A percentile compares a stretch with the other conserved stretches of the same genome.
Conservation (phyloP, 1,284 basidiomycete species). For the Irpex lacteus region DNA sequence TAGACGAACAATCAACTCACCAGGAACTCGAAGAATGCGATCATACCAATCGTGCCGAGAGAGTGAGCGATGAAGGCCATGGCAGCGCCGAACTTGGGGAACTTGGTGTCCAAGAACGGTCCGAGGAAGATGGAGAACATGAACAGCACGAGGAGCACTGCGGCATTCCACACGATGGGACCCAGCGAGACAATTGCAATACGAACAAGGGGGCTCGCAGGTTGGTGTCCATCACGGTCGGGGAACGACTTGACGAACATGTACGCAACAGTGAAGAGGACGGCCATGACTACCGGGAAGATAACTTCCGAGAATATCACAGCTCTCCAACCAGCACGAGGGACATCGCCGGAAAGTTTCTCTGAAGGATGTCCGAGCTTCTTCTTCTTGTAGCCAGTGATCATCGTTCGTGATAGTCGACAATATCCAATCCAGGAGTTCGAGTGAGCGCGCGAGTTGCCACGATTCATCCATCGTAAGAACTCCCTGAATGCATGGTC, state of each 20-base stretch:
- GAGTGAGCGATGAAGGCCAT: slow-evolving; percentile 89
- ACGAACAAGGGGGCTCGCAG: slow-evolving; percentile 80
- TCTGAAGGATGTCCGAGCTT: slow-evolving; percentile 91
- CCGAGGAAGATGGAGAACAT: slow-evolving; percentile 90
- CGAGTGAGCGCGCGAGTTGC: slow-evolving; percentile 93
- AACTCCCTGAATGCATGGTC: slow-evolving; percentile 66
- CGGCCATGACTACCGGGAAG: slow-evolving; percentile 80
- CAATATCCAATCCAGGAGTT: slow-evolving; percentile 99
- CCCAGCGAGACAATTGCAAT: slow-evolving; percentile 93
- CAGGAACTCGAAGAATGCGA: slow-evolving; percentile 94
- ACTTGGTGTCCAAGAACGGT: slow-evolving; percentile 83
- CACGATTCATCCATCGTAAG: slow-evolving; percentile 95
- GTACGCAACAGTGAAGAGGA: slow-evolving; percentile 86
- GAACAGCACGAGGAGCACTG: slow-evolving; percentile 84
- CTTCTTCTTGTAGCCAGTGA: slow-evolving; percentile 98
- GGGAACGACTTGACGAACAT: slow-evolving; percentile 89
- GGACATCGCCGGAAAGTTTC: slow-evolving; percentile 89
- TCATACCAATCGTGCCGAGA: slow-evolving; percentile 78
- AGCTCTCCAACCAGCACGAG: slow-evolving; percentile 87
- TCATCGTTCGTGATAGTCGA: slow-evolving; percentile 89
- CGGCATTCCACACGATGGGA: slow-evolving; percentile 95
- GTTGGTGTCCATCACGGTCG: slow-evolving; percentile 58
- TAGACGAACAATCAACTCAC: slow-evolving; percentile 41
- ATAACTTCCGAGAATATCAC: slow-evolving; percentile 88
- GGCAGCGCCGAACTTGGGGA: slow-evolving; percentile 84